These are phyloP conservation scores for Meyerozyma athensensis DNA, from an alignment of 1,139 yeast genomes.

Conservation along the genomic window DNA sequence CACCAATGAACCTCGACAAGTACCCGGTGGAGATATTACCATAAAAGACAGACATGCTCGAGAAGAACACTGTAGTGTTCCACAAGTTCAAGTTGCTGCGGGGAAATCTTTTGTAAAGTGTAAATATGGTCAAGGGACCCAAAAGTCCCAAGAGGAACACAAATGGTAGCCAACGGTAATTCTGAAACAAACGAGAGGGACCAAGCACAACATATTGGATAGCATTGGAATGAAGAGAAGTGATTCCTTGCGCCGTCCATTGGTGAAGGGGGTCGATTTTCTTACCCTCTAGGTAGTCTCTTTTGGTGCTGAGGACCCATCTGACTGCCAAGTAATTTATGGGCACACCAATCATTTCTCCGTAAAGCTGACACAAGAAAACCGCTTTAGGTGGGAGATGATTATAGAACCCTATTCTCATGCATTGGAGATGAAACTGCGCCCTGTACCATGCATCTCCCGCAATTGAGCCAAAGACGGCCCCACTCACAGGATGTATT, in stretches of 20 bases:
- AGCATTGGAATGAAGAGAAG: conserved; percentile 41
- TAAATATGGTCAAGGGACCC: conserved; percentile 31
- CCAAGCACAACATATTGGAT: conserved; percentile 49
- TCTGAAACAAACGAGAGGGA: conserved; percentile 36
- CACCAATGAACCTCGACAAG: conserved; percentile 42
- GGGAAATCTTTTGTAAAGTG: conserved; percentile 23
- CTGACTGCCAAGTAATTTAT: conserved; percentile 42
- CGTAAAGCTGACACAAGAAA: conserved; percentile 45
- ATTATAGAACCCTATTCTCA: conserved; percentile 46
- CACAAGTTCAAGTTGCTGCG: conserved; percentile 25
- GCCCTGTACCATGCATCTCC: conserved; percentile 55
- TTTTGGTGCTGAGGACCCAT: conserved; percentile 41
- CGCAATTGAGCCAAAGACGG: conserved; percentile 46
- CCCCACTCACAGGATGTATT: conserved; percentile 45
- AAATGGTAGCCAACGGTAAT: conserved; percentile 38
- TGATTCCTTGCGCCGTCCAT: conserved; percentile 48
- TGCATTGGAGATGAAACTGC: conserved; percentile 44
- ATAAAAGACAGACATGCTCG: conserved; percentile 43
- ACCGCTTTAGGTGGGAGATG: conserved; percentile 44
- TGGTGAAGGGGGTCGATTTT: conserved; percentile 43
- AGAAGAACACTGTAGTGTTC: conserved; percentile 48
- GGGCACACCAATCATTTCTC: conserved; percentile 48
- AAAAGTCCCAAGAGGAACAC: conserved; percentile 40
- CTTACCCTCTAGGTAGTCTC: conserved; percentile 34
- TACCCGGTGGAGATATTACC: conserved; percentile 50